Evolutionary conservation across 192 early-diverging fungal species (phyloP), one percentile per base, ranked within the genome.

Genomic region (Powellomyces hirtus): DNA sequence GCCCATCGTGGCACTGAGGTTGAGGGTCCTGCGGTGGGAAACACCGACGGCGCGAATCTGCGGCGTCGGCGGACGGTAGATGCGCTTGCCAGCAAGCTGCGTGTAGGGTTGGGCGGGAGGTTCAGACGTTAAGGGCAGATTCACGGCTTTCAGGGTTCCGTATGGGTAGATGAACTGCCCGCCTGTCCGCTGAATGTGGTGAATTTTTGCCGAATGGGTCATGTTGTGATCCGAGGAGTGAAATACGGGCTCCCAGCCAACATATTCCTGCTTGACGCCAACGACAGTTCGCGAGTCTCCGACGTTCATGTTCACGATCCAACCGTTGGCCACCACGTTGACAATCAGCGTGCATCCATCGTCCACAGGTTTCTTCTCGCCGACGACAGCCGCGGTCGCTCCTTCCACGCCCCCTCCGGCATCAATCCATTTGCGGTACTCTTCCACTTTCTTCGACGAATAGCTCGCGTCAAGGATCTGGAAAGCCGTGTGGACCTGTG

Each of bases 1-100:
- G 42, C 85, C 85, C 84, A 87, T 86, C 18, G 85, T 87, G 0
- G 78, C 81, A 20, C 83, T 76, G 52, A 87, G 72, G 74, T 87
- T 87, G 34, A 87, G 71, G 2, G 85, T 87, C 38, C 85, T 72
- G 11, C 73, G 51, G 66, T 87, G 77, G 11, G 75, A 78, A n/a
- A 83, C 80, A 10, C 85, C 85, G 36, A 87, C 79, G 22, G 74
- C 66, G 18, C 66, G 60, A 11, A 87, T 78, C 29, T 71, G 71
- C 14, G 75, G 53, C 18, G 50, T 72, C 1, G 75, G 67, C 55
- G 84, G 83, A 13, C 85, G 70, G 69, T 81, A 84, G 29, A 87
- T 79, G 13, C 86, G 73, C 46, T 79, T 73, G 40, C 77, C 72
- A 5, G 53, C 63, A 14, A 86, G 71, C 52, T 86, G 83, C 24